phyloP scores from a whole-genome alignment of 208 protist genomes.

The Wallacemonas sp. region DNA sequence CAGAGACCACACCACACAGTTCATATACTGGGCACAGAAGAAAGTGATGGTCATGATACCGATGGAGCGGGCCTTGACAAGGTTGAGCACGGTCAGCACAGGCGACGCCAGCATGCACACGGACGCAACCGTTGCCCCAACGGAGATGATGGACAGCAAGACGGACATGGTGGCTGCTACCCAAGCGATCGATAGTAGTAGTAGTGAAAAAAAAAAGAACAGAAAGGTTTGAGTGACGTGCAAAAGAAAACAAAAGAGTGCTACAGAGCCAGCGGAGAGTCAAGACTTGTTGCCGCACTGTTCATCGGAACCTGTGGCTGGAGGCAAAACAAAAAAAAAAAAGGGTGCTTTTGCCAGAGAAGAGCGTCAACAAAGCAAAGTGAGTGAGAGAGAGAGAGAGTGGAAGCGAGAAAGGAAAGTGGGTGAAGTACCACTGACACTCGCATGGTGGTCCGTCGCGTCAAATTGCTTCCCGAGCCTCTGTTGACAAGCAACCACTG shows the following conservation, averaged over 20 bases:
- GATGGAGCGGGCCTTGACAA: slow-evolving; percentile 31
- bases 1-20: slow-evolving; percentile 63
- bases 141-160: slow-evolving; percentile 34
- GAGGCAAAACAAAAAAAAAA: not conserved
- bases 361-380: too few species aligned
- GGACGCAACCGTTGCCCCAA: slow-evolving; percentile 37
- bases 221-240: not conserved
- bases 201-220: not conserved
- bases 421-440: too few species aligned
- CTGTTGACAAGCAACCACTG: too few species aligned
- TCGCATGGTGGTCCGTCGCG: too few species aligned
- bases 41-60: slow-evolving; percentile 59
- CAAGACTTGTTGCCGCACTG: too few species aligned
- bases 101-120: slow-evolving; percentile 56
- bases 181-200: not conserved
- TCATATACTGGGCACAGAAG: slow-evolving; percentile 64
- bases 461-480: too few species aligned
- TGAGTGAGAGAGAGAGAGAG: not conserved
- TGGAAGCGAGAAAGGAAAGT: not conserved
- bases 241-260: slow-evolving; percentile 11
- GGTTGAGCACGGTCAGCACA: slow-evolving; percentile 44
- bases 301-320: too few species aligned
- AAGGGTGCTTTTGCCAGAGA: too few species aligned
- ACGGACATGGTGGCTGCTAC: slow-evolving; percentile 16
- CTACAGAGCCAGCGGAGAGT: not conserved